phyloP scores from a whole-genome alignment of 176 grass and related monocot species.

The Metroxylon sagu region DNA sequence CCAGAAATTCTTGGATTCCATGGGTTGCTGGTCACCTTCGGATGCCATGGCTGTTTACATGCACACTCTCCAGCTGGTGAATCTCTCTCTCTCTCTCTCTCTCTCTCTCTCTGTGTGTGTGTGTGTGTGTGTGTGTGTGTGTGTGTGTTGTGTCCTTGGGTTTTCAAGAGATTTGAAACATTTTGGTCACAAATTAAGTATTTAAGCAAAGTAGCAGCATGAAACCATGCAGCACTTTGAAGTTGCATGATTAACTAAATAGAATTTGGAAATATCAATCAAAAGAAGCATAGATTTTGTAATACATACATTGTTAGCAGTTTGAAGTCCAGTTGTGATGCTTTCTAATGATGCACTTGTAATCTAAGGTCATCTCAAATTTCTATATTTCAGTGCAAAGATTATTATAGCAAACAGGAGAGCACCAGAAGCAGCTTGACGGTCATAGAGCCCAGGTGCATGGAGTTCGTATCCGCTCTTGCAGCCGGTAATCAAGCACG shows the following conservation, averaged over 20 bases:
- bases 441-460: constrained; percentile 13
- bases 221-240: too few relatives aligned
- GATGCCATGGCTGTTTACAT: constrained; percentile 22
- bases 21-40: constrained; percentile 19
- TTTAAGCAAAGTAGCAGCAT: too few relatives aligned
- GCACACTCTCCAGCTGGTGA: constrained; percentile 19
- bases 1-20: neutral
- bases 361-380: too few relatives aligned
- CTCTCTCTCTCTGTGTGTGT: neutral
- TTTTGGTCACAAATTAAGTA: too few relatives aligned
- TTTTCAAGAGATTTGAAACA: too few relatives aligned
- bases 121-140: neutral
- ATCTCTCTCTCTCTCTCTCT: neutral
- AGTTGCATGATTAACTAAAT: too few relatives aligned
- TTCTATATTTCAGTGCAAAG: constrained; percentile 4
- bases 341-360: too few relatives aligned
- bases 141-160: neutral
- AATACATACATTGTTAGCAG: too few relatives aligned
- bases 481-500: constrained; percentile 23
- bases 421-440: neutral
- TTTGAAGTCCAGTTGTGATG: too few relatives aligned
- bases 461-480: constrained; percentile 34
- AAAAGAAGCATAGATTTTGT: too few relatives aligned
- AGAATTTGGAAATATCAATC: too few relatives aligned
- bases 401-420: constrained; percentile 2